Conservation (phyloP, 805 yeast genomes). For the Metschnikowia amazonensis region DNA sequence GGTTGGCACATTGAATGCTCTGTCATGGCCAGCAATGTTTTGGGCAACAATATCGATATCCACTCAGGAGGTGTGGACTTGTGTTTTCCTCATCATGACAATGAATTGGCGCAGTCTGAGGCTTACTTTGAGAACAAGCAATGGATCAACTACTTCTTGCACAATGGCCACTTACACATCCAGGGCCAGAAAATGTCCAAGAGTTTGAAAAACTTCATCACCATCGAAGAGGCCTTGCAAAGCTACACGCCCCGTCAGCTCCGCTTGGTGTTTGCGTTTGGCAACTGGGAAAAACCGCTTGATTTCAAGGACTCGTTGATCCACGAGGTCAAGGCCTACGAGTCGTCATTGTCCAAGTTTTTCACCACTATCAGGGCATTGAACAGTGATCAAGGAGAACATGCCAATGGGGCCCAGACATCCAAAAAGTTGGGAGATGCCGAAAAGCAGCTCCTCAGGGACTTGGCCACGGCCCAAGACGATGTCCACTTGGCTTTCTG, state of each 20-base stretch:
- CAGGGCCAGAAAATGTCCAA: slow-evolving; percentile 99
- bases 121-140: slow-evolving; percentile 85
- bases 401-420: slow-evolving; percentile 38
- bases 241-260: slow-evolving; percentile 75
- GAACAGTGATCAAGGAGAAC: slow-evolving; percentile 57
- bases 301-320: slow-evolving; percentile 86
- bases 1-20: slow-evolving; percentile 99
- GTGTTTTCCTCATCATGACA: slow-evolving; percentile 98
- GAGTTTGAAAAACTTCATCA: slow-evolving; percentile 89
- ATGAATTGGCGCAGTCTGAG: slow-evolving; percentile 95
- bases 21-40: slow-evolving; percentile 91
- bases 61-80: slow-evolving; percentile 97
- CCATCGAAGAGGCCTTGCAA: slow-evolving; percentile 83
- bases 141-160: slow-evolving; percentile 96
- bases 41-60: slow-evolving; percentile 82
- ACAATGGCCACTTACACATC: slow-evolving; percentile 95
- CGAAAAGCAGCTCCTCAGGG: slow-evolving; percentile 55
- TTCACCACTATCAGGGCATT: slow-evolving; percentile 86
- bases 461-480: slow-evolving; percentile 48
- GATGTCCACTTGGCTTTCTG: slow-evolving; percentile 76
- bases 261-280: slow-evolving; percentile 84
- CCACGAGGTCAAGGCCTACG: slow-evolving; percentile 72
- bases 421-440: slow-evolving; percentile 55
- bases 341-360: slow-evolving; percentile 72
- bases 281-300: slow-evolving; percentile 87